phyloP scores from a whole-genome alignment of 495 filamentous ascomycete species.

The Apodospora peruviana region DNA sequence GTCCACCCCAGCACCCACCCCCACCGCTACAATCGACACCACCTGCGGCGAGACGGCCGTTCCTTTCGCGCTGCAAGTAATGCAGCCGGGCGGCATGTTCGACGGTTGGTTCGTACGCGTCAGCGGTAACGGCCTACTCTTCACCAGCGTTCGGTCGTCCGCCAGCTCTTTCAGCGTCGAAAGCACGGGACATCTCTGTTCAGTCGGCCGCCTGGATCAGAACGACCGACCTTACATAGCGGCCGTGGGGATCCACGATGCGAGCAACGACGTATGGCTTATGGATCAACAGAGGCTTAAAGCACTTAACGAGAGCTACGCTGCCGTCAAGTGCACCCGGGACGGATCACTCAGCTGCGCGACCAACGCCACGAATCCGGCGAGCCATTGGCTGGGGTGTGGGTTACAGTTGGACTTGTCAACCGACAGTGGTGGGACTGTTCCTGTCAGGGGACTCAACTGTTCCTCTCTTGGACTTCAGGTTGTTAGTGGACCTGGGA shows the following conservation, averaged over 20 bases:
- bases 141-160: constrained; percentile 4
- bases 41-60: constrained; percentile 19
- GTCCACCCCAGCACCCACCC: constrained; percentile 35
- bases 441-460: constrained; percentile 8
- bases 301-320: constrained; percentile 7
- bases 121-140: constrained; percentile 18
- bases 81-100: constrained; percentile 21
- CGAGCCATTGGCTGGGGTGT: constrained; percentile 11
- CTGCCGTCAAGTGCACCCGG: constrained; percentile 5
- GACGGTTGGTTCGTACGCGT: constrained; percentile 23
- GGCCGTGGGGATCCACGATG: constrained; percentile 8
- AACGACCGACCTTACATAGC: constrained; percentile 5
- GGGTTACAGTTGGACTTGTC: constrained; percentile 13
- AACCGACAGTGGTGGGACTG: background rate
- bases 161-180: constrained; percentile 24
- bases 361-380: constrained; percentile 1
- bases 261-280: constrained; percentile 7
- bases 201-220: constrained; percentile 7
- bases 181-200: constrained; percentile 17
- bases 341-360: constrained; percentile 5
- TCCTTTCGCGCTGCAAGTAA: constrained; percentile 21
- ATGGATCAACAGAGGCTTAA: background rate
- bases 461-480: constrained; percentile 5
- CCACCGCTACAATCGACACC: constrained; percentile 18
- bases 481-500: no score